phyloP scores from a whole-genome alignment of 2,329 filamentous ascomycete species.

The Exophiala spinifera region DNA sequence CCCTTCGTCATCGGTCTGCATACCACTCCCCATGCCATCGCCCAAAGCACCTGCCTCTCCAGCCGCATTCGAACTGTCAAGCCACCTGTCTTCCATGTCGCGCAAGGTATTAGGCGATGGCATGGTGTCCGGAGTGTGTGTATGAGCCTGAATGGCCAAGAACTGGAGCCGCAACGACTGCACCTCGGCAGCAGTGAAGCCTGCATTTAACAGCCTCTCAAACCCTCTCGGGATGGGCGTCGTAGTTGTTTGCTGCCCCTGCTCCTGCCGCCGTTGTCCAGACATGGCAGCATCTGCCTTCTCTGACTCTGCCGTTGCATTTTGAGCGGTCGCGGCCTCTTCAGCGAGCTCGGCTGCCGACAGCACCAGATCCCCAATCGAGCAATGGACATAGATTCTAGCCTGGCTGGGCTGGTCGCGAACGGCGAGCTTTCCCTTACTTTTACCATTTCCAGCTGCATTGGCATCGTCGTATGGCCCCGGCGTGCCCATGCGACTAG shows the following conservation, averaged over 20 bases:
- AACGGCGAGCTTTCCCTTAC: conserved; percentile 57
- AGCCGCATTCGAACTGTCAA: conserved; percentile 63
- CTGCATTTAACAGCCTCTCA: conserved; percentile 75
- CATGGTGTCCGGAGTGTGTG: conserved; percentile 85
- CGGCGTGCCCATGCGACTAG: conserved; percentile 42
- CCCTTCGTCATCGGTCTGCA: conserved; percentile 35
- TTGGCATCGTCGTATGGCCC: conserved; percentile 15
- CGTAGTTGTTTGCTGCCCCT: conserved; percentile 39
- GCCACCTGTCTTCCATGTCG: conserved; percentile 83
- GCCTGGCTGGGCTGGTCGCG: conserved; percentile 46
- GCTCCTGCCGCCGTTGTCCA: too few species aligned
- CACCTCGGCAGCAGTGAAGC: conserved; percentile 80
- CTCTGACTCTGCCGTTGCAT: neutral
- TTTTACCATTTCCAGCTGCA: conserved; percentile 54
- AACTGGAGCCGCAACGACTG: conserved; percentile 85
- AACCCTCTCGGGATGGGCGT: conserved; percentile 71
- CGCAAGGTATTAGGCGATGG: conserved; percentile 73
- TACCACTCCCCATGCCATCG: conserved; percentile 31
- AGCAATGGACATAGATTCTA: conserved; percentile 88
- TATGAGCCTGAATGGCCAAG: conserved; percentile 74
- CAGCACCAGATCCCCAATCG: conserved; percentile 73
- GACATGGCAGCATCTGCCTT: conserved; percentile 2
- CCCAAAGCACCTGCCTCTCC: conserved; percentile 38
- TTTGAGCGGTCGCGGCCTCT: conserved; percentile 50
- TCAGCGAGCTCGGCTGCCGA: conserved; percentile 64